Base-by-base conservation (phyloP, 1,284 basidiomycete species). In the Marasmius fiardii region DNA sequence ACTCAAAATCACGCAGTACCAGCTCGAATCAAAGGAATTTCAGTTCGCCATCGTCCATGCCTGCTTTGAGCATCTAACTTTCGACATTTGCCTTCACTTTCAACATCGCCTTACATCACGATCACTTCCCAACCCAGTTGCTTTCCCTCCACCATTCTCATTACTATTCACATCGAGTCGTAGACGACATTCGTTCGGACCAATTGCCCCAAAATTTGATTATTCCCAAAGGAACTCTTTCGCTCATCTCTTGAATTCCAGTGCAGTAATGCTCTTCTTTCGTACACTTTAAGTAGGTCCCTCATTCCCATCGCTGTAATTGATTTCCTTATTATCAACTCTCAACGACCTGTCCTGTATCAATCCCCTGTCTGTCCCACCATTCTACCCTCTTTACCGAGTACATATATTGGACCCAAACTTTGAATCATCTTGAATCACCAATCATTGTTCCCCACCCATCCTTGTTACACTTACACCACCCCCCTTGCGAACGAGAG, bases 1-100 rank as follows among this genome's bases (percentile, higher is more conserved):
- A 90, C 64, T 71, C 73, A 64, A 90, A 88, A 72, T 74, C 74
- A 53, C 79, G 87, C 43, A 76, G 81, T 58, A 76, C 79, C 43
- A 75, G 77, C 57, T 79, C 84, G 51, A 69, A 76, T 65, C 88
- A 90, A 68, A 80, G 88, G 58, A 72, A 73, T 37, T 60, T 58
- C 37, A 51, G 43, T 47, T 47, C 56, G 37, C 44, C 57, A 31
- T 44, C 44, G 14, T 44, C 52, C 11, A 51, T 58, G 24, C 56
- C 59, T 44, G 33, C 51, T 7, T 31, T 60, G 33, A 60, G 43
- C 37, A 54, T 60, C 7, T 60, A 51, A 52, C 24, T 11, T 49
- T 24, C 23, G n/a, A n/a, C n/a, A n/a, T n/a, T n/a, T n/a, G 16
- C 8, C 44, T 31, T n/a, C 31, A 33, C 28, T 26, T 20, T 12